Base-by-base conservation (phyloP, 2,329 filamentous ascomycete species). In the Colletotrichum musae region DNA sequence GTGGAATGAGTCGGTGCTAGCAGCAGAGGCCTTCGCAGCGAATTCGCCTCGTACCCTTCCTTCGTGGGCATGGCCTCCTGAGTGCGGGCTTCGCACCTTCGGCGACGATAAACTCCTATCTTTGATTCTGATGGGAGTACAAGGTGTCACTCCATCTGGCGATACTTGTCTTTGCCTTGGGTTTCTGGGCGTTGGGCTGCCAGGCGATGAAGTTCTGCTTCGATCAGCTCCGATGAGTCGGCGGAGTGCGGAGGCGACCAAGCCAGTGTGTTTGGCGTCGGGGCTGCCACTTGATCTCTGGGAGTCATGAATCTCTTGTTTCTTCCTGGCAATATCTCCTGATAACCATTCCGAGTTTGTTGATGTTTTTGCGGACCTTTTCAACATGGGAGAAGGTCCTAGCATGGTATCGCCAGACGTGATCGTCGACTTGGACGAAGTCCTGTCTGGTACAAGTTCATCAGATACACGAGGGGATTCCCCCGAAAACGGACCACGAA, bases 391-490 rank as follows among this genome's bases (percentile, higher is more conserved):
- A 15, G 41, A 16, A 16, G 12, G 13, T 5, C 41, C 15, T n/a
- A 5, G 6, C 15, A n/a, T n/a, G 41, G 6, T 10, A n/a, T 43
- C 41, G 41, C 16, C 13, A 43, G 41, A 43, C 6, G 16, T 15
- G 15, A 6, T 15, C 28, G 26, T 56, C 12, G 43, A 50, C 16
- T 72, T 77, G 6, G 78, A 79, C 1, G 76, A 80, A 15, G 71
- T 76, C 2, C 77, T 74, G 36, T 73, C 76, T 41, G 77, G 75
- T 1, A 78, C 68, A 5, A 73, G 67, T 2, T 75, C 72, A 2
- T 75, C 52, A 3, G 72, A 74, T 15, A 77, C 58, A 4, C 36
- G 66, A 3, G 74, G 71, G 6, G 70, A 72, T 2, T 39, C 24
- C 2, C 6, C 12, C 28, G 39, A 48, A n/a, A 43, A 15, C 41